Percentiles rank a stretch among this genome's conserved stretches.
These are phyloP conservation scores for Barnettozyma botsteinii DNA, from an alignment of 805 yeast species.

Conservation along the genomic window DNA sequence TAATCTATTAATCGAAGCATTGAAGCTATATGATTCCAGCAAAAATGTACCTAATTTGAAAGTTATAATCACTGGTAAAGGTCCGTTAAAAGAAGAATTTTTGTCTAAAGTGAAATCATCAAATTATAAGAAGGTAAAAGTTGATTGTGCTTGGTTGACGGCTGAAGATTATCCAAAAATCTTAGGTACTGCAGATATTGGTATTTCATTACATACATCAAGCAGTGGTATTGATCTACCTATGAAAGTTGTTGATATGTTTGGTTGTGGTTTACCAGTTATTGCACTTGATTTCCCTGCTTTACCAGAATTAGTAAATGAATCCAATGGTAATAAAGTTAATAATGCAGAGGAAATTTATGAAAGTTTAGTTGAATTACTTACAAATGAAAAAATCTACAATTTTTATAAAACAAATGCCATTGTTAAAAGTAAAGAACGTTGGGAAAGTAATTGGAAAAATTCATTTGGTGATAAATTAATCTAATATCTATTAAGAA, in stretches of 20 bases:
- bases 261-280: constrained; percentile 94
- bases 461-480: constrained; percentile 21
- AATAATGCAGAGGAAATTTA: constrained; percentile 39
- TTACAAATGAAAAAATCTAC: constrained; percentile 31
- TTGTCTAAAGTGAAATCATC: constrained; percentile 40
- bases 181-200: constrained; percentile 74
- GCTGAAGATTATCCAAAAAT: constrained; percentile 75
- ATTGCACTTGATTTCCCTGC: constrained; percentile 73
- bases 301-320: constrained; percentile 66
- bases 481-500: constrained; percentile 8
- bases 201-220: constrained; percentile 85
- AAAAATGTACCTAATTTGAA: constrained; percentile 41
- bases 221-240: constrained; percentile 94
- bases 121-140: constrained; percentile 41
- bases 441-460: constrained; percentile 81
- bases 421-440: constrained; percentile 50
- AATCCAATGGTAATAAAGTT: constrained; percentile 66
- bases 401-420: constrained; percentile 61
- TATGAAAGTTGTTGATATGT: constrained; percentile 94
- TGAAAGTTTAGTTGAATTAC: constrained; percentile 32
- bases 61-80: constrained; percentile 93
- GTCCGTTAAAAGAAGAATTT: constrained; percentile 66
- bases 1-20: constrained; percentile 57
- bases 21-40: constrained; percentile 42
- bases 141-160: constrained; percentile 71